Conservation (phyloP, 352 stramenopile genomes). For the Globisporangium middletonii region DNA sequence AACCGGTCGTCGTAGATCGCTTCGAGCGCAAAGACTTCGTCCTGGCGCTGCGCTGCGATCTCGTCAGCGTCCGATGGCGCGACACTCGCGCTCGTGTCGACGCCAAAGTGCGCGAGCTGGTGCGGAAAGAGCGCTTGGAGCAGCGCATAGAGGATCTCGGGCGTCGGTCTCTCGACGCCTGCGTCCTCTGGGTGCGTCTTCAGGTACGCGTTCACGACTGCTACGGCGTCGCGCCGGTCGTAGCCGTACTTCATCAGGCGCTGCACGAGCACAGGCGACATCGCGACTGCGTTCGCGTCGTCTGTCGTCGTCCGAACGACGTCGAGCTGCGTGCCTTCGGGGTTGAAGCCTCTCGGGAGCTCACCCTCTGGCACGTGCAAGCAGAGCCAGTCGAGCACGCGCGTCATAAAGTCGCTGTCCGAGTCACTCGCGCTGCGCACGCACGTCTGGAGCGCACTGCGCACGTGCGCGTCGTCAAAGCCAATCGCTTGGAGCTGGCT, state of each 20-base stretch:
- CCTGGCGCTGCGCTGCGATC: slow-evolving; percentile 42
- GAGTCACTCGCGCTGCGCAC: slow-evolving; percentile 17
- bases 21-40: slow-evolving; percentile 76
- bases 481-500: slow-evolving; percentile 44
- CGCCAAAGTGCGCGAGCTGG: slow-evolving; percentile 37
- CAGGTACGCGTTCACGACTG: slow-evolving; percentile 38
- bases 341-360: slow-evolving; percentile 81
- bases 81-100: slow-evolving; percentile 3
- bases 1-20: slow-evolving; percentile 82
- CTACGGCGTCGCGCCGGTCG: slow-evolving; percentile 46
- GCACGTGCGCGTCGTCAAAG: slow-evolving; percentile 45
- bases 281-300: slow-evolving; percentile 9
- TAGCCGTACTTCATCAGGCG: slow-evolving; percentile 78
- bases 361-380: slow-evolving; percentile 70
- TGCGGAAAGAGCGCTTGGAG: slow-evolving; percentile 34
- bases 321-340: slow-evolving; percentile 87
- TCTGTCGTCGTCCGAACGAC: slow-evolving; percentile 37
- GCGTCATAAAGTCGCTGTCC: slow-evolving; percentile 29
- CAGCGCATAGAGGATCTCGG: slow-evolving; percentile 31
- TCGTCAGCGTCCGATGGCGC: slow-evolving; percentile 29
- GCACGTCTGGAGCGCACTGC: slow-evolving; percentile 32
- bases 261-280: slow-evolving; percentile 46
- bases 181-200: slow-evolving; percentile 14
- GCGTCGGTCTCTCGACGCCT: slow-evolving; percentile 27
- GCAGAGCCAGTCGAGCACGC: slow-evolving; percentile 77